Evolutionary conservation across 768 basidiomycete species (phyloP), one percentile per base, ranked within the genome.

Genomic region (Hortiboletus flavorubellus): DNA sequence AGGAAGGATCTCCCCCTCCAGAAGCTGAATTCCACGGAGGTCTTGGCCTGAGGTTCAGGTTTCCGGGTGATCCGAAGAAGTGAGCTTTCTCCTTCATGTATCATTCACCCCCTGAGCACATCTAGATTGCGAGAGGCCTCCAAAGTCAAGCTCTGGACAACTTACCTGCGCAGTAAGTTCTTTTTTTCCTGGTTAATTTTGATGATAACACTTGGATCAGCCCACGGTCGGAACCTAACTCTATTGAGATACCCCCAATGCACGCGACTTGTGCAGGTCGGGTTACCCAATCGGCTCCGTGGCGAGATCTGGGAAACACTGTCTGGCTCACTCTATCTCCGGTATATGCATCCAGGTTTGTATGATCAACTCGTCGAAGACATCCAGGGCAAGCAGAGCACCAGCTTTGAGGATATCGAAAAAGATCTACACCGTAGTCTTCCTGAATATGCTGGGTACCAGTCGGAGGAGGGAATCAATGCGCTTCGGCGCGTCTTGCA

Each of bases 281-380:
- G 97, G 45, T 79, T 99, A 4, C 97, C 97, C 2, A 97, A 95
- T 63, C 80, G 93, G 16, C 78, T 99, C 9, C 84, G 97, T 23
- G 97, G 97, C 14, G 97, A 98, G 70, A 88, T 98, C 76, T 99
- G 97, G 97, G 97, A 99, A 72, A 89, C 92, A 0, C 80, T 98
- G 12, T 96, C 94, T 5, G 97, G 97, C 0, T 96, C 95, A 5
- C 76, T 98, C 50, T 96, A 86, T 71, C 83, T 97, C 16, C 92
- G 97, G 12, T 93, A 87, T 65, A 78, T 84, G 43, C 87, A 94
- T 59, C 93, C 91, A 1, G 91, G 93, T 9, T 80, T 81, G 51
- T 99, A 97, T 68, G 78, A 83, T 12, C 76, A 78, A 8, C 77
- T 98, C 15, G 73, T 98, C 5, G 79, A 83, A 50, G 84, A 91